A percentile compares a stretch with the other conserved stretches of the same genome.
phyloP scores from a whole-genome alignment of 1,139 yeast species.

The Debaryomyces coudertii region DNA sequence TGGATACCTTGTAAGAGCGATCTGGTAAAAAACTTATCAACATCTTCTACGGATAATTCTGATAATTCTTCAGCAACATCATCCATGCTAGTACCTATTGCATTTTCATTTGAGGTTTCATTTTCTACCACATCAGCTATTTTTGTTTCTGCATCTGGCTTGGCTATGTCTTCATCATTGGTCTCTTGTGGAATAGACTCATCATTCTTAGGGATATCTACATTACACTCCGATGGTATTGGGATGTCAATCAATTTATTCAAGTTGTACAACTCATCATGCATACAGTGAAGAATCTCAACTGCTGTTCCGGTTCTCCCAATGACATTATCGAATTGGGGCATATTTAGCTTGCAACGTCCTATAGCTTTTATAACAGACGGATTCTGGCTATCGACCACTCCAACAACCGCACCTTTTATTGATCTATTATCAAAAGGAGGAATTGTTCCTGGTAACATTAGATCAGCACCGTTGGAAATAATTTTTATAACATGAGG shows the following conservation, averaged over 20 bases:
- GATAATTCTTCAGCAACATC: constrained; percentile 34
- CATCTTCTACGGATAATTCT: constrained; percentile 60
- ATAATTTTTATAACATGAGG: constrained; percentile 67
- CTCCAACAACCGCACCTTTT: constrained; percentile 67
- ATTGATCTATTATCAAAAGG: constrained; percentile 61
- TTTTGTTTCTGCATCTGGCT: constrained; percentile 12
- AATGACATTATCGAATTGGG: constrained; percentile 42
- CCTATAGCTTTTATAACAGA: constrained; percentile 79
- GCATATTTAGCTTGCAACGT: constrained; percentile 55
- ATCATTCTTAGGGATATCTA: constrained; percentile 25
- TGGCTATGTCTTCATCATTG: constrained; percentile 12
- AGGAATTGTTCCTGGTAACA: constrained; percentile 87
- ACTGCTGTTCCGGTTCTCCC: constrained; percentile 74
- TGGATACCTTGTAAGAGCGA: constrained; percentile 72
- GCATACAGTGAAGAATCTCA: constrained; percentile 53
- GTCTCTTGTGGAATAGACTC: constrained; percentile 16
- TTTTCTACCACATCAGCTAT: constrained; percentile 3
- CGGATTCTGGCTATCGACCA: constrained; percentile 65
- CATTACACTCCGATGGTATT: constrained; percentile 35
- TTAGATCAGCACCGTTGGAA: constrained; percentile 81
- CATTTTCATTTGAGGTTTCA: constrained; percentile 5
- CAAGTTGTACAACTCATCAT: constrained; percentile 55
- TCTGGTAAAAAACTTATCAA: constrained; percentile 75
- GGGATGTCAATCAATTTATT: constrained; percentile 51
- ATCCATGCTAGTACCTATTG: constrained; percentile 16